Evolutionary conservation across 345 rosid genomes (phyloP).

Genomic region (Carallia brachiata): DNA sequence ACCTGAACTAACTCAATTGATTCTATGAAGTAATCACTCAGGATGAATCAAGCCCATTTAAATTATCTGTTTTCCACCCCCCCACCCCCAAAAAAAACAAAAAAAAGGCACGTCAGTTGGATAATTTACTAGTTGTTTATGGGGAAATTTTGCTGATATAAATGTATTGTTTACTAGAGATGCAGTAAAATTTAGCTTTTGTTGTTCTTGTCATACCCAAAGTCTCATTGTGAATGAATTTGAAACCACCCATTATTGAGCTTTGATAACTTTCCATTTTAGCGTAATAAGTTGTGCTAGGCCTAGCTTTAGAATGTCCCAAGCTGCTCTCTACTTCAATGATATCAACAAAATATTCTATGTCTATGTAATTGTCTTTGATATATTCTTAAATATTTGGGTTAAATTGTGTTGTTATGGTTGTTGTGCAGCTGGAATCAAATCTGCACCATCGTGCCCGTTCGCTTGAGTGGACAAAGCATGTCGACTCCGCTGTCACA

Average conservation of each 20-base stretch:
- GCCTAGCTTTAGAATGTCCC: neutral
- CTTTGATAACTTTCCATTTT: neutral
- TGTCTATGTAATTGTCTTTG: neutral
- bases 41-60: neutral
- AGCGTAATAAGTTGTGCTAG: neutral
- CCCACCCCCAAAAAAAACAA: neutral
- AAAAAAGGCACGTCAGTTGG: too few relatives aligned
- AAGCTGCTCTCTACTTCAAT: neutral
- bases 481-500: slow-evolving; percentile 56
- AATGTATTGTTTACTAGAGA: neutral
- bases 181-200: neutral
- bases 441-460: slow-evolving; percentile 69
- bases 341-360: too few relatives aligned
- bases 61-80: neutral
- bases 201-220: neutral
- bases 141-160: slow-evolving; percentile 4
- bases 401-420: slow-evolving; percentile 19
- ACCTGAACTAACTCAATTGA: neutral
- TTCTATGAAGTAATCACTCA: neutral
- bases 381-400: neutral
- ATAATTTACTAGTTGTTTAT: neutral
- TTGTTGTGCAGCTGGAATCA: slow-evolving; percentile 68
- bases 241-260: neutral
- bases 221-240: neutral
- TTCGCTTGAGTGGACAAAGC: slow-evolving; percentile 76